Evolutionary conservation across 495 filamentous ascomycete genomes (phyloP).

Genomic region (Hyphodiscus hymeniophilus): DNA sequence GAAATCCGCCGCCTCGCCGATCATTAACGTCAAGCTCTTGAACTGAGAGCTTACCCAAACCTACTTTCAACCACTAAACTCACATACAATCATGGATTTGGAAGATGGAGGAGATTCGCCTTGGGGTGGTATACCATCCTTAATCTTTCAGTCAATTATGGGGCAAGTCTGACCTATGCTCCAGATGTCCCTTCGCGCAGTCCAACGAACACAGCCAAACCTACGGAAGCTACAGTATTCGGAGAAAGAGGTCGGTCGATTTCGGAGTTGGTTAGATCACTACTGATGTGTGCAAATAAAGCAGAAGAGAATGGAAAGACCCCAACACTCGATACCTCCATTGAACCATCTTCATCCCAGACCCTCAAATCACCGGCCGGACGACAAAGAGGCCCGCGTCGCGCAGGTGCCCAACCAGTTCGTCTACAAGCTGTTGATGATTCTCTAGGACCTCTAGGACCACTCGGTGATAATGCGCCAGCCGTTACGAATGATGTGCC

Average conservation of each 20-base stretch:
- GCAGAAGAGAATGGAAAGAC: no score
- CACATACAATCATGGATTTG: slow-evolving; percentile 45
- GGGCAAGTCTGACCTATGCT: slow-evolving; percentile 1
- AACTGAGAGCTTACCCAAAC: neutral
- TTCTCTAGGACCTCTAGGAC: slow-evolving; percentile 85
- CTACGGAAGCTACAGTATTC: slow-evolving; percentile 12
- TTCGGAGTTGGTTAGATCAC: no score
- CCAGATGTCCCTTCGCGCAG: slow-evolving; percentile 22
- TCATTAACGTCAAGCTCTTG: slow-evolving; percentile 9
- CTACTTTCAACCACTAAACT: neutral
- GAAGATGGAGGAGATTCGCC: slow-evolving; percentile 57
- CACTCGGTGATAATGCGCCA: slow-evolving; percentile 55
- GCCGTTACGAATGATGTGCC: slow-evolving; percentile 49
- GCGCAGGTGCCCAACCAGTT: slow-evolving; percentile 73
- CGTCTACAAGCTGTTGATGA: slow-evolving; percentile 84
- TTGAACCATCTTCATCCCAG: slow-evolving; percentile 15
- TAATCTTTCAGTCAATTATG: neutral
- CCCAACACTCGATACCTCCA: neutral
- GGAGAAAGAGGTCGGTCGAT: slow-evolving; percentile 10
- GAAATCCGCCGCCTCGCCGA: slow-evolving; percentile 7
- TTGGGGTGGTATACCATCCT: slow-evolving; percentile 51
- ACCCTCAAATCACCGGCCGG: slow-evolving; percentile 20
- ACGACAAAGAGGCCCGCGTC: slow-evolving; percentile 47
- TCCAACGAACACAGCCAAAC: slow-evolving; percentile 4
- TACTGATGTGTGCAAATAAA: no score